Evolutionary conservation across 257 asterid genomes (phyloP), one percentile per base, ranked within the genome.

Genomic region (Thymus quinquecostatus): DNA sequence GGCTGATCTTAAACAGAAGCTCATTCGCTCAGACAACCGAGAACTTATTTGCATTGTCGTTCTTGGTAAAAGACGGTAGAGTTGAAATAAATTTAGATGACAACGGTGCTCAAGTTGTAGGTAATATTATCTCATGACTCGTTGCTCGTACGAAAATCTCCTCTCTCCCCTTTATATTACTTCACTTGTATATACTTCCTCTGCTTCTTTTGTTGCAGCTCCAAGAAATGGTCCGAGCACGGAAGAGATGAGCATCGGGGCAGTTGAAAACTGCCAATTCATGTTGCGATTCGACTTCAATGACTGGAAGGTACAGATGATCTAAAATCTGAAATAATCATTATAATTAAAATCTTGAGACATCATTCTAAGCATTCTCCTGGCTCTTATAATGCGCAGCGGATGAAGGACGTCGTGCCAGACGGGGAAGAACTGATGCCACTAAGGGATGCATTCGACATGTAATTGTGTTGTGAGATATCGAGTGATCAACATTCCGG

Each of bases 11-110:
- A 71, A 83, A 83, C 76, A 66, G 74, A 65, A 28, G 41, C 27
- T 89, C 89, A 13, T 89, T 86, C 58, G 86, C 88, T 33, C 86
- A 86, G 74, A 85, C 88, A 3, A 60, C 86, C 11, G 96, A 89
- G 71, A 86, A 89, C 73, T 40, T 89, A 14, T 85, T 88, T 62
- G 85, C 87, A 1, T 66, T 88, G 47, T 86, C 88, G n/a, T 85
- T 89, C 83, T 74, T 89, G 68, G 87, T 79, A 11, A 82, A 83
- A 80, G 91, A 85, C 55, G 92, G 91, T 6, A 72, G 92, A 41
- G 89, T 75, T 74, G 57, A 6, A 11, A 68, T 83, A 11, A 43
- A 55, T 1, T 76, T 83, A 6, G 87, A 82, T 28, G 89, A 78
- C 12, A 68, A 34, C 66, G 91, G 87, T 54, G 75, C 80, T 75